Evolutionary conservation across 352 stramenopile species (phyloP), one percentile per base, ranked within the genome.

Genomic region (Phytophthora fragariaefolia): DNA sequence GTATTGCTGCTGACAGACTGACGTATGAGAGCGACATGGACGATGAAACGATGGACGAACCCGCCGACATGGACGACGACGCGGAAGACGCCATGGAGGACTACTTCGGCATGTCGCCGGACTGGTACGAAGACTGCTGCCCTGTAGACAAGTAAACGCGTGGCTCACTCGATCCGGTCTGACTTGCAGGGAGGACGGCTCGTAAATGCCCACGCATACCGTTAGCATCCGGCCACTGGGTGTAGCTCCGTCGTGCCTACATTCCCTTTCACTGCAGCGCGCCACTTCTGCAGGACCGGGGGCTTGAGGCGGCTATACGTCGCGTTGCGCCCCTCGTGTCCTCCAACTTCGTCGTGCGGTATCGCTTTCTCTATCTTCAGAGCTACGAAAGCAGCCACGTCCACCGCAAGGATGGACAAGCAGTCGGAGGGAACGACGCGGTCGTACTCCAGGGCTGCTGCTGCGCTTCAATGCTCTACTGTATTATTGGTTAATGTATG

Each of bases 41-140:
- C 49, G 88, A 96, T 58, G 88, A 95, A 66, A 86, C 76, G 51
- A 93, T 92, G 82, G 84, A 95, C 13, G 83, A 91, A 51, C 71
- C 77, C 1, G 71, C 80, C 20, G 71, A 66, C 32, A 82, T 82
- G 66, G 85, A 95, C 43, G 88, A 94, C 52, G 88, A 96, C 60
- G 77, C 59, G 36, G 85, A 95, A 64, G 87, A 93, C 60, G 84
- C 67, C 20, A 82, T 90, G 63, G 87, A 93, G 48, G 87, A 93
- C 69, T 92, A 93, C 76, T 93, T 93, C 52, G 87, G 84, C 73
- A 95, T 95, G 85, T 90, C 86, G 3, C 77, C 81, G 34, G 87
- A 95, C 73, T 95, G 85, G 85, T 95, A 82, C 62, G 80, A 65
- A 15, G 34, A 40, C 5, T 26, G 18, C 30, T 24, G 34, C 32